Percentiles rank a stretch among this genome's conserved stretches.
phyloP scores from a whole-genome alignment of 2,329 filamentous ascomycete genomes.

The Alternaria ventricosa region DNA sequence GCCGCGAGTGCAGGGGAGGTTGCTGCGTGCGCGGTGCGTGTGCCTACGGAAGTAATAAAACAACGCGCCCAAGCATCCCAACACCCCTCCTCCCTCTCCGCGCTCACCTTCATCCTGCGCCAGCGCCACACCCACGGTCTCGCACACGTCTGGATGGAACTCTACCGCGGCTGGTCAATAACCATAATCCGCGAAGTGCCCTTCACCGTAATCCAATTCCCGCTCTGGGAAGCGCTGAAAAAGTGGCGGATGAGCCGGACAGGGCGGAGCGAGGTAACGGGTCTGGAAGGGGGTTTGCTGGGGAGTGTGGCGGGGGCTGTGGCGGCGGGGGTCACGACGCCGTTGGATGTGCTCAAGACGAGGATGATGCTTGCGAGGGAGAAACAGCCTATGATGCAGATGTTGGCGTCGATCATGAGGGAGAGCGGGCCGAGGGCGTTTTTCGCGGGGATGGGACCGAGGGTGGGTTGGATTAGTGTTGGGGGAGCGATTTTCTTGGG shows the following conservation, averaged over 20 bases:
- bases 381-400: conserved; percentile 63
- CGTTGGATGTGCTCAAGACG: conserved; percentile 95
- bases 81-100: conserved; percentile 71
- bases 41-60: conserved; percentile 97
- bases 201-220: conserved; percentile 97
- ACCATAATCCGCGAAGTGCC: conserved; percentile 96
- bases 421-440: conserved; percentile 72
- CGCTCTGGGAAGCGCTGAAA: conserved; percentile 95
- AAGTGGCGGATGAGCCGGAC: conserved; percentile 62
- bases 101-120: conserved; percentile 71
- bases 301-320: conserved; percentile 84
- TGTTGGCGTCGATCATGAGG: conserved; percentile 68
- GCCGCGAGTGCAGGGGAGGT: conserved; percentile 88
- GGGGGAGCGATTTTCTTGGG: conserved; percentile 95
- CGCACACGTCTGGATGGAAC: conserved; percentile 73
- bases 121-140: conserved; percentile 51
- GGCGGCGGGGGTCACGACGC: conserved; percentile 87
- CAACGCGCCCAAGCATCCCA: conserved; percentile 91
- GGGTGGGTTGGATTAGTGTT: conserved; percentile 92
- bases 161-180: conserved; percentile 91
- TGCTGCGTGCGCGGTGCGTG: conserved; percentile 87
- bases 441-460: conserved; percentile 78
- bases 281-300: conserved; percentile 81
- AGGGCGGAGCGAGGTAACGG: conserved; percentile 64
- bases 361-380: conserved; percentile 87